phyloP scores from a whole-genome alignment of 208 protist genomes.

The Leptomonas pyrrhocoris region DNA sequence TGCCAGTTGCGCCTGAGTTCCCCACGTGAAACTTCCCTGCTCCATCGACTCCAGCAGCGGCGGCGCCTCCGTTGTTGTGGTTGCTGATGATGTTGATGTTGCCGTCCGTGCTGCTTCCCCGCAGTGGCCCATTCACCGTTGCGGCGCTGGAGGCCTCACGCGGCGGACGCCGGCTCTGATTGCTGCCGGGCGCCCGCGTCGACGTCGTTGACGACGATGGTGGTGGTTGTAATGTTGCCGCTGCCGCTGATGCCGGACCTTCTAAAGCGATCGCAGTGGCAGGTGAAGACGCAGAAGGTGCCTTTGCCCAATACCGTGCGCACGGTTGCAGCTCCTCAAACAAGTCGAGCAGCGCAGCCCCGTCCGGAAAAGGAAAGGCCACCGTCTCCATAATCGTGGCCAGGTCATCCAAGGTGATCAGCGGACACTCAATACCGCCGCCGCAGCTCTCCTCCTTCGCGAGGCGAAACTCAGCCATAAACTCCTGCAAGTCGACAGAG shows the following conservation, averaged over 20 bases:
- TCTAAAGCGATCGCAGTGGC: background rate
- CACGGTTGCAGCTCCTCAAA: slow-evolving; percentile 69
- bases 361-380: slow-evolving; percentile 56
- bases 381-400: slow-evolving; percentile 64
- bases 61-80: too few species aligned
- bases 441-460: slow-evolving; percentile 65
- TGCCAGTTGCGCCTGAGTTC: too few species aligned
- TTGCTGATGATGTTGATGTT: too few species aligned
- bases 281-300: background rate
- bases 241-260: background rate
- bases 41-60: too few species aligned
- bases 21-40: too few species aligned
- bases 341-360: slow-evolving; percentile 54
- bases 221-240: background rate
- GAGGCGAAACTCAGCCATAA: slow-evolving; percentile 67
- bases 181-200: background rate
- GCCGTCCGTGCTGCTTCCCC: too few species aligned
- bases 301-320: slow-evolving; percentile 18
- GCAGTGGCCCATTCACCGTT: too few species aligned
- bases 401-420: slow-evolving; percentile 59
- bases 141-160: too few species aligned
- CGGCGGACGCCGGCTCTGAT: too few species aligned
- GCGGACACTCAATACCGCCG: slow-evolving; percentile 17
- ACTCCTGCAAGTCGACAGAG: slow-evolving; percentile 72
- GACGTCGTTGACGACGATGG: background rate